phyloP scores from a whole-genome alignment of 2,329 filamentous ascomycete genomes.

The Xylariaceae sp. region DNA sequence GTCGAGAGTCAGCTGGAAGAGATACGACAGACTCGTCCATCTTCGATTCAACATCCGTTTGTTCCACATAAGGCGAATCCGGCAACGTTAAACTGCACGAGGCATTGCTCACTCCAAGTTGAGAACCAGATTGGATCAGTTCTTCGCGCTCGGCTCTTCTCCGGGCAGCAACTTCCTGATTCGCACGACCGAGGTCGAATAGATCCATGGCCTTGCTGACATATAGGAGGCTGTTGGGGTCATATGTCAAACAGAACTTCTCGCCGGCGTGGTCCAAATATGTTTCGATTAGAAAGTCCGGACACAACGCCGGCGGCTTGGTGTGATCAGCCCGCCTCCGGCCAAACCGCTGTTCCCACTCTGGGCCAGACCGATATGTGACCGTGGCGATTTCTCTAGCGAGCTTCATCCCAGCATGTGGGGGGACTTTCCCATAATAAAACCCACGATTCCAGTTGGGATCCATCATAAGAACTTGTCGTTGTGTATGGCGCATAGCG shows the following conservation, averaged over 20 bases:
- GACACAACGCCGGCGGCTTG: slow-evolving; percentile 91
- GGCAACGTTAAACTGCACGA: slow-evolving; percentile 84
- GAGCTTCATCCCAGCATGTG: slow-evolving; percentile 97
- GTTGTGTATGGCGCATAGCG: slow-evolving; percentile 96
- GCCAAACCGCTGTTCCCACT: slow-evolving; percentile 97
- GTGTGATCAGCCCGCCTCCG: slow-evolving; percentile 83
- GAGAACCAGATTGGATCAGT: slow-evolving; percentile 59
- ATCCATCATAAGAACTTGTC: slow-evolving; percentile 99
- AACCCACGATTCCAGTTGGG: slow-evolving; percentile 95
- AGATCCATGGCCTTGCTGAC: slow-evolving; percentile 99
- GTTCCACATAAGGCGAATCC: slow-evolving; percentile 84
- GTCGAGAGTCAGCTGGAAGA: slow-evolving; percentile 51
- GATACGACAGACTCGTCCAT: slow-evolving; percentile 42
- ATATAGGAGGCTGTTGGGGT: slow-evolving; percentile 93
- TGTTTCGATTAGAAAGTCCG: slow-evolving; percentile 96
- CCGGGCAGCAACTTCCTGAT: slow-evolving; percentile 67
- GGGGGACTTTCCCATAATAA: slow-evolving; percentile 88
- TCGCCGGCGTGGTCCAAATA: slow-evolving; percentile 98
- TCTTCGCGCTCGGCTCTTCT: slow-evolving; percentile 68
- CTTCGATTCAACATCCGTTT: slow-evolving; percentile 59
- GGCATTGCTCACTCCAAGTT: slow-evolving; percentile 48
- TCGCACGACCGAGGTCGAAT: slow-evolving; percentile 83
- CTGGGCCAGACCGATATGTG: slow-evolving; percentile 93
- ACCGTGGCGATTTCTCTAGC: slow-evolving; percentile 97
- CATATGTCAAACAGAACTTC: slow-evolving; percentile 97